These are phyloP conservation scores for Paralagenidium karlingii DNA, from an alignment of 352 stramenopile species.

Conservation along the genomic window DNA sequence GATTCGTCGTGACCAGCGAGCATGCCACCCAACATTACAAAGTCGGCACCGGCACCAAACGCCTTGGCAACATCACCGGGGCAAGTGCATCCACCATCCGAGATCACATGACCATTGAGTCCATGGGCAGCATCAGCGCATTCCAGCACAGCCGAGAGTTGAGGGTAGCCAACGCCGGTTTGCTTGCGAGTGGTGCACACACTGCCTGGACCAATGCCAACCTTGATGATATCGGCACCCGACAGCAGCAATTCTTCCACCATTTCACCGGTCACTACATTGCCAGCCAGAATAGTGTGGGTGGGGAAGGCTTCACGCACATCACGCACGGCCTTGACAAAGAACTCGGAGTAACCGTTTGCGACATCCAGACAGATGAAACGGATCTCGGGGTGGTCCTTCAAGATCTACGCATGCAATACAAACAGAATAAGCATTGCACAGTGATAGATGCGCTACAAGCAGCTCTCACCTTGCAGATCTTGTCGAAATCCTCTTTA, in stretches of 20 bases:
- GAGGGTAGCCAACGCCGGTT: slow-evolving; percentile 86
- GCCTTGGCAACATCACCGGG: slow-evolving; percentile 85
- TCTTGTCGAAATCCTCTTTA: slow-evolving; percentile 49
- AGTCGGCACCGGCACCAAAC: slow-evolving; percentile 85
- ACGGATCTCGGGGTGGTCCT: slow-evolving; percentile 37
- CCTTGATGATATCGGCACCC: slow-evolving; percentile 89
- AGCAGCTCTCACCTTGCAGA: slow-evolving; percentile 13
- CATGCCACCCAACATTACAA: slow-evolving; percentile 90
- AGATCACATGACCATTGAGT: slow-evolving; percentile 82
- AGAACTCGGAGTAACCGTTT: slow-evolving; percentile 82
- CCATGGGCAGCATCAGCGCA: slow-evolving; percentile 85
- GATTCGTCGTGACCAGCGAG: slow-evolving; percentile 86
- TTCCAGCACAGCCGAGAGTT: slow-evolving; percentile 85
- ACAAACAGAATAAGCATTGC: neutral
- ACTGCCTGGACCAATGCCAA: slow-evolving; percentile 85
- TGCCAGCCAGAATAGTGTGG: slow-evolving; percentile 87
- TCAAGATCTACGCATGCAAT: slow-evolving; percentile 17
- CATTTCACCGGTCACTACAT: slow-evolving; percentile 90
- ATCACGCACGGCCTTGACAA: slow-evolving; percentile 67
- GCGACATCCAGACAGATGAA: slow-evolving; percentile 88
- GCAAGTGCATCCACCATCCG: slow-evolving; percentile 82
- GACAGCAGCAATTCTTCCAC: slow-evolving; percentile 85
- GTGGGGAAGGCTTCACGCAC: slow-evolving; percentile 39
- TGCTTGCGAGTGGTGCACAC: slow-evolving; percentile 90
- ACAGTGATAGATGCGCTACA: neutral